Evolutionary conservation across 495 filamentous ascomycete species (phyloP).

Genomic region (Cladorrhinum samala): DNA sequence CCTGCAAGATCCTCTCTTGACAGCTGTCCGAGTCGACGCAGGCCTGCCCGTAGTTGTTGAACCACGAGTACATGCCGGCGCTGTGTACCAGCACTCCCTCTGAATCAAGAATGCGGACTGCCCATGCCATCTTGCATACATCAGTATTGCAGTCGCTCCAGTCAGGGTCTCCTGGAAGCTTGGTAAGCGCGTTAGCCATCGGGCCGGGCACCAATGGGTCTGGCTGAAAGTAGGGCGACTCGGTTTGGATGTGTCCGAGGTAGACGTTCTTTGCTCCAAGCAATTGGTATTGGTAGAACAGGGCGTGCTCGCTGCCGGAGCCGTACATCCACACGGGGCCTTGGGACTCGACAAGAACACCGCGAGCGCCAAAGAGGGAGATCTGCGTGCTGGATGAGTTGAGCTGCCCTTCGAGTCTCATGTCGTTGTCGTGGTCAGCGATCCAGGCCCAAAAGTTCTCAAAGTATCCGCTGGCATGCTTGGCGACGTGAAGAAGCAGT

Average conservation of each 20-base stretch:
- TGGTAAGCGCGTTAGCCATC: slow-evolving; percentile 35
- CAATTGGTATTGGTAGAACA: slow-evolving; percentile 77
- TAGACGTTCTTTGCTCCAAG: slow-evolving; percentile 68
- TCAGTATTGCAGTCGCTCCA: slow-evolving; percentile 27
- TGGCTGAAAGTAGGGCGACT: slow-evolving; percentile 81
- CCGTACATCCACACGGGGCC: slow-evolving; percentile 40
- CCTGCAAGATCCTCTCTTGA: slow-evolving; percentile 26
- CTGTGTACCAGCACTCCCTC: slow-evolving; percentile 43
- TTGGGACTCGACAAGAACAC: slow-evolving; percentile 61
- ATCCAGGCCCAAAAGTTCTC: slow-evolving; percentile 93
- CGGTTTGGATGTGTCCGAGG: slow-evolving; percentile 74
- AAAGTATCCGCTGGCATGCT: slow-evolving; percentile 62
- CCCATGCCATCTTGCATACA: slow-evolving; percentile 44
- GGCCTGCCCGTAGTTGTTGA: slow-evolving; percentile 46
- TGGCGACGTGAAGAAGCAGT: slow-evolving; percentile 66
- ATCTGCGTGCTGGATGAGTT: slow-evolving; percentile 63
- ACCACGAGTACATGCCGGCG: slow-evolving; percentile 56
- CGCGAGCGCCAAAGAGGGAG: slow-evolving; percentile 78
- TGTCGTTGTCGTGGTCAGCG: slow-evolving; percentile 81
- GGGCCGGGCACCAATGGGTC: slow-evolving; percentile 64
- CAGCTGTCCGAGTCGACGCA: slow-evolving; percentile 33
- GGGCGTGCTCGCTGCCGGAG: slow-evolving; percentile 58
- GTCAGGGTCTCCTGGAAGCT: slow-evolving; percentile 46
- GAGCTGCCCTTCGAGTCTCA: slow-evolving; percentile 49
- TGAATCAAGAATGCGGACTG: slow-evolving; percentile 45